phyloP scores from a whole-genome alignment of 2,329 filamentous ascomycete genomes.

The Chaetothyriales sp. region DNA sequence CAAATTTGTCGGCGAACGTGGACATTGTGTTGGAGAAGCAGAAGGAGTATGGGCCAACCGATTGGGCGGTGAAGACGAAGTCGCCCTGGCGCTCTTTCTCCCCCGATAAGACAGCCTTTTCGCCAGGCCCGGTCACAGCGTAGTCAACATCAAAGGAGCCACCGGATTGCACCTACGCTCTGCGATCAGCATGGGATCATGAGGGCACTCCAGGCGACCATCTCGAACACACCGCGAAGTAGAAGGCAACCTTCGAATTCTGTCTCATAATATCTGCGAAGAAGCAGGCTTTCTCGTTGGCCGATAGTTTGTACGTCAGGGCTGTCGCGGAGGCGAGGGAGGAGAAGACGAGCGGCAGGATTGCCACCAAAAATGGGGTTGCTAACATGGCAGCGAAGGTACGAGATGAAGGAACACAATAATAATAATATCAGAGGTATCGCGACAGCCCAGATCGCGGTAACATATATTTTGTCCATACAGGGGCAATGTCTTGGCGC shows the following conservation, averaged over 20 bases:
- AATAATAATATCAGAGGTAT: not conserved
- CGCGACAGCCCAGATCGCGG: too few species aligned
- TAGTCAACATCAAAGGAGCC: constrained; percentile 97
- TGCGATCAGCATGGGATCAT: not conserved
- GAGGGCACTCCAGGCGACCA: constrained; percentile 24
- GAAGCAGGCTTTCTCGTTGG: constrained; percentile 95
- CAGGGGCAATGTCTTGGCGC: too few species aligned
- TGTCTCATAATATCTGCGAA: constrained; percentile 64
- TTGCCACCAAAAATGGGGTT: not conserved
- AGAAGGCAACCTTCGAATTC: constrained; percentile 87
- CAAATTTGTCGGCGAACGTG: constrained; percentile 91
- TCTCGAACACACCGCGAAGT: constrained; percentile 82
- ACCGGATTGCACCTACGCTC: constrained; percentile 76
- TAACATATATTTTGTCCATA: too few species aligned
- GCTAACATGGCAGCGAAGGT: not conserved
- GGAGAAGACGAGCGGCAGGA: constrained; percentile 55
- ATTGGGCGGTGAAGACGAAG: constrained; percentile 90
- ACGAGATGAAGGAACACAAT: not conserved
- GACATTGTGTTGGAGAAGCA: constrained; percentile 99
- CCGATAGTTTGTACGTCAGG: constrained; percentile 78
- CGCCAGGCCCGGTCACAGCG: constrained; percentile 65
- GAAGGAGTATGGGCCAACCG: constrained; percentile 81
- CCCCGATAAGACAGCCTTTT: constrained; percentile 70
- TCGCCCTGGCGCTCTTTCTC: constrained; percentile 90
- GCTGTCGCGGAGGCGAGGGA: constrained; percentile 71